Evolutionary conservation across 2,329 filamentous ascomycete species (phyloP), one percentile per base, ranked within the genome.

Genomic region (Botrytis pseudocinerea): DNA sequence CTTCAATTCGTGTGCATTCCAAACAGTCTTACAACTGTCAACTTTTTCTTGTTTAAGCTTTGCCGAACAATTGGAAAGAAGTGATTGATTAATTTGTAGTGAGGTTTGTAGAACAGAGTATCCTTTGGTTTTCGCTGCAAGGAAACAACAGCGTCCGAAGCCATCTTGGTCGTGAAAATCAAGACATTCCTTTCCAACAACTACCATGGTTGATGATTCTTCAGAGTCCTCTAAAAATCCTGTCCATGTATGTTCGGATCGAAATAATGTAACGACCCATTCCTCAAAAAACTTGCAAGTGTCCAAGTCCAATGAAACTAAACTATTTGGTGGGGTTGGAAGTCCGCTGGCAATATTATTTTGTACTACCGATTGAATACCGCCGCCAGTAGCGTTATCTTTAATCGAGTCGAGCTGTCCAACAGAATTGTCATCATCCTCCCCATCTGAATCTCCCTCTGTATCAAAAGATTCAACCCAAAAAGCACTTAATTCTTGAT

Each of bases 391-490:
- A 35, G 32, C 40, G 25, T n/a, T 22, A 2, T 46, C 25, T 20
- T 46, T 35, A 5, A 16, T 22, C 42, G 22, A n/a, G 40, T 20
- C 28, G 4, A 38, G 60, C 22, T 65, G 35, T 10, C n/a, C 48
- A 25, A 71, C 6, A 4, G 48, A 66, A 20, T 54, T 40, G 44
- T 51, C 46, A 68, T 44, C 46, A 22, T 71, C 70, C 32, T 74
- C 75, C 1, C 73, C 68, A 60, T 76, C 74, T 6, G 68, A 75
- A 22, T 75, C 73, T 25, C 69, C 66, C 35, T 72, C 72, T 10
- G 25, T n/a, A 38, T 73, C 70, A 25, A 76, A 76, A 25, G 71
- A 62, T 42, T 75, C 74, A 8, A 75, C 68, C 72, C 75, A 76
- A 6, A 76, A 62, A 4, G 61, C 75, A 40, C 61, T 65, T 16